phyloP scores from a whole-genome alignment of 352 stramenopile genomes.

The Pythium sp. region DNA sequence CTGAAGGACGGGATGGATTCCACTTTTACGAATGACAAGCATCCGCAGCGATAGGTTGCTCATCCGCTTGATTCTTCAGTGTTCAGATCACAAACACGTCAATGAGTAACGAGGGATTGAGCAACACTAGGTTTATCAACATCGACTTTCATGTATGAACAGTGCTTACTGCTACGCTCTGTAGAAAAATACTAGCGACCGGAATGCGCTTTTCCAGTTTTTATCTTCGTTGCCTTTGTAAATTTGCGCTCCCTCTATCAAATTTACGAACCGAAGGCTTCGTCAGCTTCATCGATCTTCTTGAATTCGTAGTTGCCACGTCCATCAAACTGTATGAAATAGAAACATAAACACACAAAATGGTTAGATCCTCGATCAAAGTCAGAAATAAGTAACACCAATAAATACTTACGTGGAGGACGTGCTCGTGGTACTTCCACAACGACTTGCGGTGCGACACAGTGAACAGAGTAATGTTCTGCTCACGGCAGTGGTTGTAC shows the following conservation, averaged over 20 bases:
- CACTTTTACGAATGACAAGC: neutral
- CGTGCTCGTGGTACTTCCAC: slow-evolving; percentile 89
- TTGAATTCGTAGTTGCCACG: slow-evolving; percentile 85
- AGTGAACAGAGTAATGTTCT: slow-evolving; percentile 91
- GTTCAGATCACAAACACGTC: neutral
- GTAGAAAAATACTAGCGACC: neutral
- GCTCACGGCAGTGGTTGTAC: slow-evolving; percentile 80
- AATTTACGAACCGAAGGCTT: slow-evolving; percentile 72
- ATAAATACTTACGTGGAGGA: slow-evolving; percentile 56
- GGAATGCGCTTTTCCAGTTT: neutral
- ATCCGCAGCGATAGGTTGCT: neutral
- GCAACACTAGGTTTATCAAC: neutral
- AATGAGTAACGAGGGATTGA: neutral
- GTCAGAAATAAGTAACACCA: neutral
- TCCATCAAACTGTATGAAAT: slow-evolving; percentile 65
- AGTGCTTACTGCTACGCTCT: slow-evolving; percentile 2
- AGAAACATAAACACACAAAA: slow-evolving; percentile 8
- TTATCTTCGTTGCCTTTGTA: slow-evolving; percentile 1
- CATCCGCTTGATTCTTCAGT: neutral
- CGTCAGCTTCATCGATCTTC: slow-evolving; percentile 74
- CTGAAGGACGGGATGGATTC: neutral
- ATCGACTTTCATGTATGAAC: slow-evolving; percentile 1
- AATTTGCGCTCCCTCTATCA: slow-evolving; percentile 1
- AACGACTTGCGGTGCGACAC: slow-evolving; percentile 90
- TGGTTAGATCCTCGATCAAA: slow-evolving; percentile 5